These are phyloP conservation scores for Canariomyces notabilis DNA, from an alignment of 2,329 filamentous ascomycete genomes.

Conservation along the genomic window DNA sequence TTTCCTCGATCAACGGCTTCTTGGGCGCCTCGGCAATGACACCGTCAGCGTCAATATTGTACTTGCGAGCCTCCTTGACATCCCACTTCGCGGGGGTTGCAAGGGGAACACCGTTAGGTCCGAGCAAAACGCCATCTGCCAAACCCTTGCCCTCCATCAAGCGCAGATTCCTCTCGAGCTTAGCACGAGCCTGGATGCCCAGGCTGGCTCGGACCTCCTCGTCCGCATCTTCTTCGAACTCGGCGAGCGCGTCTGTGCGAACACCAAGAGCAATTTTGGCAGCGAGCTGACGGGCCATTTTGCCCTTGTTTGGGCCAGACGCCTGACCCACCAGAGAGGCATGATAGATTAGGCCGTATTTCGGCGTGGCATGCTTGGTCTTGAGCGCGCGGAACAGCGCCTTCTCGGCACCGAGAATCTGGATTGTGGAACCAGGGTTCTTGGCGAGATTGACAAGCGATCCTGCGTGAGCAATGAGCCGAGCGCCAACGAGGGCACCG, in stretches of 20 bases:
- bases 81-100: conserved; percentile 73
- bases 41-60: conserved; percentile 91
- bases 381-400: conserved; percentile 96
- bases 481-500: conserved; percentile 87
- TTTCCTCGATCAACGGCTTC: conserved; percentile 44
- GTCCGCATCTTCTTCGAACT: conserved; percentile 68
- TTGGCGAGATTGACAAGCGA: conserved; percentile 94
- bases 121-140: conserved; percentile 68
- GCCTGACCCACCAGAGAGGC: conserved; percentile 93
- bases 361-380: conserved; percentile 98
- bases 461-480: conserved; percentile 90
- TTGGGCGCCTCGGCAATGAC: conserved; percentile 57
- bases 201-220: conserved; percentile 86
- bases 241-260: conserved; percentile 82
- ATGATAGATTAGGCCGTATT: conserved; percentile 94
- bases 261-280: conserved; percentile 91
- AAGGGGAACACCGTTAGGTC: conserved; percentile 60
- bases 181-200: conserved; percentile 65
- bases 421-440: conserved; percentile 89
- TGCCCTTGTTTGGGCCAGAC: conserved; percentile 97
- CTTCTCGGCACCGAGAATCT: conserved; percentile 98
- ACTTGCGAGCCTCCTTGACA: conserved; percentile 87
- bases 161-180: conserved; percentile 71
- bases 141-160: conserved; percentile 87
- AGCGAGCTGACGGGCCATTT: conserved; percentile 94